Evolutionary conservation across 352 stramenopile genomes (phyloP).

Genomic region (Pythium rhizo-oryzae): DNA sequence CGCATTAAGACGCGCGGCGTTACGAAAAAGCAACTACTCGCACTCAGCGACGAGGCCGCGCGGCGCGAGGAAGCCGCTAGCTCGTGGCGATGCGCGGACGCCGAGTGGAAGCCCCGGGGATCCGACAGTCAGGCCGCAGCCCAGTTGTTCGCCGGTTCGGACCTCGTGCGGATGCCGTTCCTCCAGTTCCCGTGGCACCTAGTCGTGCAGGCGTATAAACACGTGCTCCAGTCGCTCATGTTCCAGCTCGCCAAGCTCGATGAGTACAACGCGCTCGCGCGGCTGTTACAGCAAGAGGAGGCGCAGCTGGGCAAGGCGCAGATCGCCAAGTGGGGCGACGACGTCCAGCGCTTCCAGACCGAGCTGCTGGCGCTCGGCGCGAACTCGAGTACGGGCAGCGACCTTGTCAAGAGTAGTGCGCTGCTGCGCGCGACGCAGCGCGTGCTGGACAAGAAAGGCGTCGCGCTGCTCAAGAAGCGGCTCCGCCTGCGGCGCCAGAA

Average conservation of each 20-base stretch:
- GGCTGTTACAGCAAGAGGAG: conserved; percentile 47
- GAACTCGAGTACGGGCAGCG: neutral
- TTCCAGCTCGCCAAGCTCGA: conserved; percentile 65
- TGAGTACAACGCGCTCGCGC: conserved; percentile 58
- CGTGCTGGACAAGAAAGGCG: conserved; percentile 56
- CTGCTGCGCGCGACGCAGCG: conserved; percentile 38
- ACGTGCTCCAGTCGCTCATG: conserved; percentile 38
- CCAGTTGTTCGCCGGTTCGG: conserved; percentile 45
- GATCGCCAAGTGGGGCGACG: conserved; percentile 50
- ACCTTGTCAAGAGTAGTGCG: conserved; percentile 26
- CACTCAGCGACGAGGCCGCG: conserved; percentile 30
- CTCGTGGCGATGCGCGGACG: conserved; percentile 39
- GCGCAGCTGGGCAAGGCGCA: conserved; percentile 51
- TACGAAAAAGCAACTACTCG: conserved; percentile 42
- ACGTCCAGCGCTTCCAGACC: conserved; percentile 39
- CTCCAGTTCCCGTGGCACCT: conserved; percentile 51
- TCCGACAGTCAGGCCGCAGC: neutral
- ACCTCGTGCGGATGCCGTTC: conserved; percentile 59
- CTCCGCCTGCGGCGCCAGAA: conserved; percentile 46
- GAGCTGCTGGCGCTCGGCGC: conserved; percentile 31
- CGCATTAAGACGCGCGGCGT: conserved; percentile 38
- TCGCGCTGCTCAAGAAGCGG: conserved; percentile 40
- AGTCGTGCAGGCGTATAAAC: conserved; percentile 54
- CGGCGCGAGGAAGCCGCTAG: conserved; percentile 9
- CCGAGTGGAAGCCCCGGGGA: conserved; percentile 42